Base-by-base conservation (phyloP, 768 basidiomycete genomes). In the Suillus clintonianus region DNA sequence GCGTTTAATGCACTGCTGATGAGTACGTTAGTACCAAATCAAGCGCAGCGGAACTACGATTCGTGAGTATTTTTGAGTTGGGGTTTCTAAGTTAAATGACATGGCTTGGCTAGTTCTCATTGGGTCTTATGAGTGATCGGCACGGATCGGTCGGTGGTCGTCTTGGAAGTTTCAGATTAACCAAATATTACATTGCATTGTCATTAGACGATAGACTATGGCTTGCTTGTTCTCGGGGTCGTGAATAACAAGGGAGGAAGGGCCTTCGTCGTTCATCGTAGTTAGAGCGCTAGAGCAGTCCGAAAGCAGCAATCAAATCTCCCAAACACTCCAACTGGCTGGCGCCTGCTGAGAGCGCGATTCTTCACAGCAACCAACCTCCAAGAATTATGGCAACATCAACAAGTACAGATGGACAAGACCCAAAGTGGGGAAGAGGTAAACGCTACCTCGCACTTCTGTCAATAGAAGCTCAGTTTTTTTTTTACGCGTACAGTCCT, bases 401-500 rank as follows among this genome's bases (percentile, higher is more conserved):
- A 54, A 67, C 66, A 60, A 67, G 74, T 64, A 64, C 67, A 62
- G 67, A 70, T 37, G 61, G 64, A 53, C 70, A 64, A 60, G 76
- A 77, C 69, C 73, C 70, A 63, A 77, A 79, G 67, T 85, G 83
- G 83, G 83, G 83, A 66, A 72, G 78, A 73, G 76, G 78, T 78
- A 64, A 60, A 72, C 65, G 27, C 55, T 41, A 17, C 48, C 45
- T 57, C 57, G 63, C 59, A 57, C 50, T 64, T 56, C 62, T 14
- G 17, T 56, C 47, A 37, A 53, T 15, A 30, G 59, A 50, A 50
- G 14, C 64, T 74, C 60, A 76, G 62, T 61, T 56, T 24, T 32
- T 43, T 27, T 56, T 24, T 32, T 43, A 2, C 27, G 37, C 45
- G 9, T 14, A 64, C 54, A 96, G 94, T 94, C 45, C 76, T 94